Evolutionary conservation across 768 basidiomycete genomes (phyloP).

Genomic region (Macrolepiota dolichaula): DNA sequence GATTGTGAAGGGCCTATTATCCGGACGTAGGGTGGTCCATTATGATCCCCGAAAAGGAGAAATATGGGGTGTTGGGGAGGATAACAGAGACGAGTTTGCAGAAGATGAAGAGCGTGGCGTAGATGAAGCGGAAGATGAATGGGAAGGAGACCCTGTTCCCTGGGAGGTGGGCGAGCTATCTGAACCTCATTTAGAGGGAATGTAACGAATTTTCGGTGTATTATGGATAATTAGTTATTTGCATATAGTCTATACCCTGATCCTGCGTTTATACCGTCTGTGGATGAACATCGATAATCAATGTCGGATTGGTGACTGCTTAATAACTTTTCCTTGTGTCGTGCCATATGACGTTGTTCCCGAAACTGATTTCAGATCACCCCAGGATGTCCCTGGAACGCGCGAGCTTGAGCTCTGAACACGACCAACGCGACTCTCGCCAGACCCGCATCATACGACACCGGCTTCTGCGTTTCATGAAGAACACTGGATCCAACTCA

Average conservation of each 20-base stretch:
- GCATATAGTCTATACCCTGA: not conserved
- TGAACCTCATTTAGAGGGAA: slow-evolving; percentile 12
- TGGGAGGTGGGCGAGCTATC: slow-evolving; percentile 81
- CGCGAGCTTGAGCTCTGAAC: not conserved
- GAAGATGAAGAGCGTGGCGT: slow-evolving; percentile 19
- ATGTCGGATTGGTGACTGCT: not conserved
- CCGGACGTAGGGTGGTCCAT: slow-evolving; percentile 50
- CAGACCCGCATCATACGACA: not conserved
- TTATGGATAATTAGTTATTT: not conserved
- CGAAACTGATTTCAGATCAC: not conserved
- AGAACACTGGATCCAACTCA: not conserved
- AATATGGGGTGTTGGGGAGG: slow-evolving; percentile 75
- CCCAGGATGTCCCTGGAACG: too few relatives aligned
- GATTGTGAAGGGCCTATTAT: slow-evolving; percentile 58
- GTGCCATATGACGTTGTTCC: not conserved
- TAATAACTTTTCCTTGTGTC: not conserved
- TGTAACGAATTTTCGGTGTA: not conserved
- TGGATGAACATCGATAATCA: not conserved
- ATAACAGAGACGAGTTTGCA: slow-evolving; percentile 10
- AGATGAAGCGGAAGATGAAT: slow-evolving; percentile 54
- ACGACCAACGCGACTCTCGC: not conserved
- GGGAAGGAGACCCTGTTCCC: slow-evolving; percentile 81
- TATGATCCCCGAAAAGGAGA: slow-evolving; percentile 67
- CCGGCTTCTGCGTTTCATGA: not conserved
- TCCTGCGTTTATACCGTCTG: not conserved